Conservation (phyloP, 2,329 filamentous ascomycete genomes). For the Laburnicola sp. region DNA sequence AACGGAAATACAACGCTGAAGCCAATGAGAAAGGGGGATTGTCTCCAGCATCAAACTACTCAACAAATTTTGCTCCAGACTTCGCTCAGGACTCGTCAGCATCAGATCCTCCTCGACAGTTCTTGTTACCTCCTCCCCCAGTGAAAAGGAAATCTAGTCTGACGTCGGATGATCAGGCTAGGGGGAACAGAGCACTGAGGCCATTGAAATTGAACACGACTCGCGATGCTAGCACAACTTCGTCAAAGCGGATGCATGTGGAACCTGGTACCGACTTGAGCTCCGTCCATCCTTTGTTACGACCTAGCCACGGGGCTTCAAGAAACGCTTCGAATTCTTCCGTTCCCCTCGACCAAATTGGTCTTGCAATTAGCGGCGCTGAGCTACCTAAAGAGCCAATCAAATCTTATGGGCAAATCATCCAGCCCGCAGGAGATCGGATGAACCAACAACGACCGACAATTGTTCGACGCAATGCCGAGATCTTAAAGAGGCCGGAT, state of each 20-base stretch:
- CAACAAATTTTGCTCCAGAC: slow-evolving; percentile 29
- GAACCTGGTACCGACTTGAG: slow-evolving; percentile 8
- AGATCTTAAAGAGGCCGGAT: slow-evolving; percentile 25
- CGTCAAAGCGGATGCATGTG: background rate
- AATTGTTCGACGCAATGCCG: slow-evolving; percentile 12
- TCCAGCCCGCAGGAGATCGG: slow-evolving; percentile 6
- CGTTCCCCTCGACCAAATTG: slow-evolving; percentile 40
- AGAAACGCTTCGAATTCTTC: slow-evolving; percentile 26
- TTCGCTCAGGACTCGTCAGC: slow-evolving; percentile 14
- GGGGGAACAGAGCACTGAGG: background rate
- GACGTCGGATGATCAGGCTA: background rate
- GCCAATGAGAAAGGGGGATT: slow-evolving; percentile 25
- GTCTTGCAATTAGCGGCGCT: slow-evolving; percentile 43
- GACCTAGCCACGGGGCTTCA: slow-evolving; percentile 25
- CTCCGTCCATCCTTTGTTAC: slow-evolving; percentile 23
- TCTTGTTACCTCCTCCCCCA: slow-evolving; percentile 23
- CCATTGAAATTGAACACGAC: background rate
- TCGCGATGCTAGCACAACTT: background rate
- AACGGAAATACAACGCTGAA: slow-evolving; percentile 26
- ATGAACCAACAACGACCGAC: slow-evolving; percentile 11
- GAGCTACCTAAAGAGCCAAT: slow-evolving; percentile 36
- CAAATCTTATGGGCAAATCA: slow-evolving; percentile 5
- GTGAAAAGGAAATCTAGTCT: slow-evolving; percentile 13
- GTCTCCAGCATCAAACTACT: slow-evolving; percentile 15
- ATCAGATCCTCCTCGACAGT: slow-evolving; percentile 16